phyloP scores from a whole-genome alignment of 371 early-diverging fungal species.

The Choanephora cucurbitarum region DNA sequence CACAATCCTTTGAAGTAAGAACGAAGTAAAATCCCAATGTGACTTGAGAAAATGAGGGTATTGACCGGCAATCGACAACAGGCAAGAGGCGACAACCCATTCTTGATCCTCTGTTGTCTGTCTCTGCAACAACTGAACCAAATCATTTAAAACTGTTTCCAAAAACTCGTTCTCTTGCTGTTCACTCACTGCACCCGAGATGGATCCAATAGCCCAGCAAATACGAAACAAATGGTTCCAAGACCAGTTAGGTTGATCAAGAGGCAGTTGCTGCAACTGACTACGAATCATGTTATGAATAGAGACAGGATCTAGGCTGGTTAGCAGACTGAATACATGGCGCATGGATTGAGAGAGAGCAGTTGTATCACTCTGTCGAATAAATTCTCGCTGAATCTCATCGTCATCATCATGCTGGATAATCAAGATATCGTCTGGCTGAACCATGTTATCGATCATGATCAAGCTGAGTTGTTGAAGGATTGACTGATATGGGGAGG shows the following conservation, averaged over 20 bases:
- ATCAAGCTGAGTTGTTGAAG: slow-evolving; percentile 80
- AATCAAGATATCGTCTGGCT: slow-evolving; percentile 95
- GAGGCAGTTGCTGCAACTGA: slow-evolving; percentile 36
- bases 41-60: slow-evolving; percentile 96
- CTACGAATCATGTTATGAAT: slow-evolving; percentile 74
- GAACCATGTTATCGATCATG: slow-evolving; percentile 95
- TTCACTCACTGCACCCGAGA: slow-evolving; percentile 88
- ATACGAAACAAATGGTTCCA: slow-evolving; percentile 93
- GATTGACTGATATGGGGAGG: slow-evolving; percentile 70
- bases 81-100: slow-evolving; percentile 97
- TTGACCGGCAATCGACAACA: slow-evolving; percentile 98
- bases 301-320: slow-evolving; percentile 76
- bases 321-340: slow-evolving; percentile 91
- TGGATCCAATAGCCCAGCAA: slow-evolving; percentile 98
- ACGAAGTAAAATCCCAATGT: slow-evolving; percentile 96
- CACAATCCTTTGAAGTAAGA: slow-evolving; percentile 95
- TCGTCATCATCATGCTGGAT: slow-evolving; percentile 92
- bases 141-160: slow-evolving; percentile 77
- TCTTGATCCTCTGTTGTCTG: slow-evolving; percentile 92
- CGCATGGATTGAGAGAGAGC: slow-evolving; percentile 96
- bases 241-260: slow-evolving; percentile 53
- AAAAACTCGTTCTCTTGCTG: slow-evolving; percentile 92
- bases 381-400: slow-evolving; percentile 95
- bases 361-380: slow-evolving; percentile 98
- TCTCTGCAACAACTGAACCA: slow-evolving; percentile 87